Conservation (phyloP, 345 rosid genomes). For the Euphorbia peplus region DNA sequence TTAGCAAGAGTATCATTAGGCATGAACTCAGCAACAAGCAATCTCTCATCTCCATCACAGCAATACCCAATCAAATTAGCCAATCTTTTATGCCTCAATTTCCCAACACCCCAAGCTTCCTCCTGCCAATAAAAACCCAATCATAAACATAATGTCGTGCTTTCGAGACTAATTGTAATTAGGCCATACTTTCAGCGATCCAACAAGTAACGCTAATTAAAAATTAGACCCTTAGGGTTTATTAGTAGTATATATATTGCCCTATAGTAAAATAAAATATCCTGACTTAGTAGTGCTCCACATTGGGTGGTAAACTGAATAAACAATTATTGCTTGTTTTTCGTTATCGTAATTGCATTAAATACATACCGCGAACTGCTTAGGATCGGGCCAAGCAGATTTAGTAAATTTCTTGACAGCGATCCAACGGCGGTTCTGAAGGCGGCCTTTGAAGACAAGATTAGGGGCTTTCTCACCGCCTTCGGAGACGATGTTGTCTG, state of each 20-base stretch:
- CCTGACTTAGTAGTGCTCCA: too few species aligned
- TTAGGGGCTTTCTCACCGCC: slow-evolving; percentile 56
- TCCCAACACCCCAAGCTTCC: slow-evolving; percentile 91
- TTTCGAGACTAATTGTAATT: too few species aligned
- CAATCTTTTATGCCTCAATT: slow-evolving; percentile 70
- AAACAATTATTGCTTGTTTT: too few species aligned
- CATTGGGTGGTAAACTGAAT: too few species aligned
- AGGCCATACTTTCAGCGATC: too few species aligned
- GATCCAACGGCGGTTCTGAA: slow-evolving; percentile 68
- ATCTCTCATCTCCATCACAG: slow-evolving; percentile 94
- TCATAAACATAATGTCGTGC: too few species aligned
- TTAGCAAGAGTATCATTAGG: slow-evolving; percentile 95
- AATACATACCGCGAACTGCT: slow-evolving; percentile 69
- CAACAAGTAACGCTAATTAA: too few species aligned
- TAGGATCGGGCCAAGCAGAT: slow-evolving; percentile 83
- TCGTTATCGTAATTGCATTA: too few species aligned
- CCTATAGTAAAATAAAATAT: too few species aligned
- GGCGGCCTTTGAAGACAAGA: slow-evolving; percentile 67
- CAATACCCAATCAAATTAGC: slow-evolving; percentile 97
- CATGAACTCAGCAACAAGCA: slow-evolving; percentile 97
- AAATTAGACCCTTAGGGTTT: too few species aligned
- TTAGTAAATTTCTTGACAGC: slow-evolving; percentile 78
- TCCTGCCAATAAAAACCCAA: slow-evolving; percentile 42
- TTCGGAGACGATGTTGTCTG: slow-evolving; percentile 68
- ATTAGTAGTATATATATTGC: too few species aligned